Evolutionary conservation across 2,329 filamentous ascomycete species (phyloP), one percentile per base, ranked within the genome.

Genomic region (Claviceps quebecensis): DNA sequence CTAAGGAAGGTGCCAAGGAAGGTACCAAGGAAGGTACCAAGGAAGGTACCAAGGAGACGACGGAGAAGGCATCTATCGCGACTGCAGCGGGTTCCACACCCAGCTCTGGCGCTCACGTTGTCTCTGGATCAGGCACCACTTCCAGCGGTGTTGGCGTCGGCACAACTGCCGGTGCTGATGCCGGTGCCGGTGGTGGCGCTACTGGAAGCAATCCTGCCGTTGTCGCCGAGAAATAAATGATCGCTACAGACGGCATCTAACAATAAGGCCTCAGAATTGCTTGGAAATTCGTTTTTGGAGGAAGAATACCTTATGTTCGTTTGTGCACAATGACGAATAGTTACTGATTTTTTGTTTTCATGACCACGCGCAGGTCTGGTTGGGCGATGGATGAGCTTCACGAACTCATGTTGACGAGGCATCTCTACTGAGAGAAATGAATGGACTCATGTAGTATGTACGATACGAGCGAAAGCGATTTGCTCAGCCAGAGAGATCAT

Each of bases 1-100:
- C 3, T 8, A 29, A 29, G 26, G 26, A n/a, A n/a, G n/a, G n/a
- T n/a, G n/a, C n/a, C 46, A 78, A 75, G 64, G 72, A 74, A 61
- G 72, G 72, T 63, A 59, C 67, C 43, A 61, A 65, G 57, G 17
- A 53, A 29, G 26, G 3, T 29, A 1, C 9, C 26, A 9, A 29
- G 26, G 26, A 29, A 53, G 52, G 29, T 29, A 58, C 60, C 37
- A 41, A 41, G 39, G 17, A 41, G 39, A 41, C 39, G 9, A 19
- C 39, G 39, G 58, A 56, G 2, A 54, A 59, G 7, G 51, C 56
- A 19, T 51, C 56, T 14, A 50, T 59, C 8, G 44, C 60, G 7
- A 46, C 53, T 37, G 54, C 53, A 14, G 52, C 59, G 5, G 55
- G 56, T 13, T 45, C 51, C 9, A 44, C 43, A 4, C 47, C 51